Percentiles rank a stretch among this genome's conserved stretches.
Conservation (phyloP, 164 flowering plant genomes). For the Vitis cinerea region DNA sequence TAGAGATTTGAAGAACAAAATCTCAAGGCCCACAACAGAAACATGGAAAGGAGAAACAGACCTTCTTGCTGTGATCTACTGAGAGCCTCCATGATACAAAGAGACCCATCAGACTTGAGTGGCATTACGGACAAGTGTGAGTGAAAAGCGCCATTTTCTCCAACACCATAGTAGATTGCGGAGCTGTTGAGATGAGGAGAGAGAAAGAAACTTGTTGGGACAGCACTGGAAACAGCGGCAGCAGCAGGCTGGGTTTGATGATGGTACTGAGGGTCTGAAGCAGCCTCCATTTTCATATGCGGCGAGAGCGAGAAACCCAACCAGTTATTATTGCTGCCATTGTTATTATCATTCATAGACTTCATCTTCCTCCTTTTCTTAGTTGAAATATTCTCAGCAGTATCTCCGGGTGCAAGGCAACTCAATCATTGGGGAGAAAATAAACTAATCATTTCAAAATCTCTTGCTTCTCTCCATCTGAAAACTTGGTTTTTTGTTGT, state of each 20-base stretch:
- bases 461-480: slow-evolving; percentile 23
- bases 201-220: slow-evolving; percentile 44
- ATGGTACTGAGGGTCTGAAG: slow-evolving; percentile 36
- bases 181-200: slow-evolving; percentile 39
- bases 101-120: slow-evolving; percentile 88
- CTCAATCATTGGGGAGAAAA: slow-evolving; percentile 63
- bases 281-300: slow-evolving; percentile 63
- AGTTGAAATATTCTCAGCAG: slow-evolving; percentile 4
- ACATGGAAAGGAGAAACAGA: slow-evolving; percentile 10
- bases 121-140: slow-evolving; percentile 72
- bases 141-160: slow-evolving; percentile 35
- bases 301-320: slow-evolving; percentile 90
- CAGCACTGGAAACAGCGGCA: slow-evolving; percentile 29
- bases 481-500: slow-evolving; percentile 34
- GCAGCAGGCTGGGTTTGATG: slow-evolving; percentile 25
- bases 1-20: neutral
- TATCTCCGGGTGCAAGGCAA: slow-evolving; percentile 29
- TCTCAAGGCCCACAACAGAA: neutral
- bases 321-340: slow-evolving; percentile 46
- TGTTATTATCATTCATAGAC: slow-evolving; percentile 46
- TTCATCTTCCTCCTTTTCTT: slow-evolving; percentile 45
- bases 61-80: slow-evolving; percentile 62
- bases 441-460: slow-evolving; percentile 48
- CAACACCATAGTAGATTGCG: slow-evolving; percentile 38
- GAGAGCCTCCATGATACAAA: slow-evolving; percentile 82